These are phyloP conservation scores for Erythrophleum ivorense DNA, from an alignment of 331 rosid species.

Conservation along the genomic window DNA sequence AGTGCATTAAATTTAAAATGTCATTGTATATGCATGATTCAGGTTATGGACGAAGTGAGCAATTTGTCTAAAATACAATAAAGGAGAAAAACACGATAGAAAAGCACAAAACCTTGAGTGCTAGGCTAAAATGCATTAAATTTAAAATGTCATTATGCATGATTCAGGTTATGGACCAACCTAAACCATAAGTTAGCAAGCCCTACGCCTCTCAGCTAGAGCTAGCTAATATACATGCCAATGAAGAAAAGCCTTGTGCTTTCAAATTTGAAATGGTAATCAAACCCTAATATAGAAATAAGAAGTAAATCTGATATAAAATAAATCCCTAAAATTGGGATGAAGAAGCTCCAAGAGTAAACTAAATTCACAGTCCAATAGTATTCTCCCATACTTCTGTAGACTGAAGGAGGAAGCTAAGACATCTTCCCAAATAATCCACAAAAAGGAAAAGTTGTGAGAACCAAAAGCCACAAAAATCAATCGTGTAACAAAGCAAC, in stretches of 20 bases:
- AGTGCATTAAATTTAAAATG: too few species aligned
- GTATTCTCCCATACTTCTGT: conserved; percentile 1
- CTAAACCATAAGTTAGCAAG: background rate
- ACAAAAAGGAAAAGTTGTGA: too few species aligned
- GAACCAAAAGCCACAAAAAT: background rate
- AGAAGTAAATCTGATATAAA: background rate
- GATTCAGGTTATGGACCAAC: background rate
- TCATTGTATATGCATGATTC: too few species aligned
- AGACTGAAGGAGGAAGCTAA: background rate
- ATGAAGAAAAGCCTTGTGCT: background rate
- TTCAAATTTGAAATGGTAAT: background rate
- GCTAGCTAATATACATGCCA: background rate
- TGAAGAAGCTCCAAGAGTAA: background rate
- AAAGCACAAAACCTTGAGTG: background rate
- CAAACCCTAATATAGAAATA: background rate
- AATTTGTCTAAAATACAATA: background rate
- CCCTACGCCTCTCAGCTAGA: background rate
- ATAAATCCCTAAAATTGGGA: background rate
- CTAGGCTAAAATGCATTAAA: background rate
- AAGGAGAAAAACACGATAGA: background rate
- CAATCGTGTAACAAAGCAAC: background rate
- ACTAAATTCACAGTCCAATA: background rate
- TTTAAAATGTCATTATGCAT: background rate
- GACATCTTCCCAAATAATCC: too few species aligned
- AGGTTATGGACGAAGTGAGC: background rate